phyloP scores from a whole-genome alignment of 257 asterid genomes.

The Henckelia pumila region DNA sequence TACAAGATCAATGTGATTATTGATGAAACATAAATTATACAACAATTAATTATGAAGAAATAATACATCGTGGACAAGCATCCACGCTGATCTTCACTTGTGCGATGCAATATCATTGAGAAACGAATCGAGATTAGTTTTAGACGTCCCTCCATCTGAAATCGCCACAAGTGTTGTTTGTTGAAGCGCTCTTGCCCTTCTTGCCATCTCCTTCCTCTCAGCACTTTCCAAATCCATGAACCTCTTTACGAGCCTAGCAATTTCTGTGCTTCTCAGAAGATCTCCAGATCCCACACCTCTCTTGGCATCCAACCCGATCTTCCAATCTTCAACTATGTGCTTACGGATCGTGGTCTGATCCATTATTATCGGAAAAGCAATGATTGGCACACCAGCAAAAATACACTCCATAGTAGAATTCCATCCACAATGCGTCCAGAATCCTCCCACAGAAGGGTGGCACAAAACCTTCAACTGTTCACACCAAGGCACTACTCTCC shows the following conservation, averaged over 20 bases:
- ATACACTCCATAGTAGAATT: conserved; percentile 61
- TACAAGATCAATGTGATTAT: not conserved
- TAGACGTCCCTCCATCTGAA: conserved; percentile 46
- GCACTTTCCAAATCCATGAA: conserved; percentile 48
- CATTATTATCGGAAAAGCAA: conserved; percentile 50
- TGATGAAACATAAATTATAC: too few relatives aligned
- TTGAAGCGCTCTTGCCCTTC: conserved; percentile 34
- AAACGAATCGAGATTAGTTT: conserved; percentile 30
- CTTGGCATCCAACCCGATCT: conserved; percentile 53
- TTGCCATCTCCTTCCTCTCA: conserved; percentile 36
- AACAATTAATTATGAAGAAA: not conserved
- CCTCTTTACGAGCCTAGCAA: conserved; percentile 35
- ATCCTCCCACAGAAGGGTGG: conserved; percentile 60
- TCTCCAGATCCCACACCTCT: conserved; percentile 28
- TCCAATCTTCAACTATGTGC: conserved; percentile 66
- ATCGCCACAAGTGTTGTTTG: conserved; percentile 26
- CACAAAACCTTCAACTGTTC: conserved; percentile 56
- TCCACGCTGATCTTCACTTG: not conserved
- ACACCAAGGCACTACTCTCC: conserved; percentile 55
- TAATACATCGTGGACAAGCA: not conserved
- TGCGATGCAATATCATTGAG: conserved; percentile 28
- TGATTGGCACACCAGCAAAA: conserved; percentile 53
- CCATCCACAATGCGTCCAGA: conserved; percentile 86
- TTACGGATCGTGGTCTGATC: conserved; percentile 54
- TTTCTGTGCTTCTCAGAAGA: conserved; percentile 33